Conservation (phyloP, 306 rosid species). For the Cyclanthera cordifolia region DNA sequence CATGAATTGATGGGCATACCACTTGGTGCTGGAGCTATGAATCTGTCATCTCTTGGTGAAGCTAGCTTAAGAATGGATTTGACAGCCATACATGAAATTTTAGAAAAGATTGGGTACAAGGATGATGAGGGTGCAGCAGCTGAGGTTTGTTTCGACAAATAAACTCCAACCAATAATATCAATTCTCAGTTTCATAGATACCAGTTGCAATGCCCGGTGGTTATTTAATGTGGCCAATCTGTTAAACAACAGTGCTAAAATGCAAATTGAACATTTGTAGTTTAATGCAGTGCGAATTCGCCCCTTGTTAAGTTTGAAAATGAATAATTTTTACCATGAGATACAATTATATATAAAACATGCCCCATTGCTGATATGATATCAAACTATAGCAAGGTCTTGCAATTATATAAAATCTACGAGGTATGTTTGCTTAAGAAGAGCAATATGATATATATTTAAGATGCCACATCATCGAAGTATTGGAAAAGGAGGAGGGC, state of each 20-base stretch:
- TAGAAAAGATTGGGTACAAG: conserved; percentile 79
- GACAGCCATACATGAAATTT: conserved; percentile 73
- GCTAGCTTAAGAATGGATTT: conserved; percentile 76
- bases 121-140: conserved; percentile 90
- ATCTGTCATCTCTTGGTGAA: conserved; percentile 73
- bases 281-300: background rate
- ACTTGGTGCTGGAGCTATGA: conserved; percentile 40
- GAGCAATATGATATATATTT: background rate
- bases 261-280: background rate
- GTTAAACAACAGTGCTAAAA: background rate
- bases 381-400: no score
- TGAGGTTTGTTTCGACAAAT: conserved; percentile 52
- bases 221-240: background rate
- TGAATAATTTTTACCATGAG: background rate
- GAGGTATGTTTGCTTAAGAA: no score
- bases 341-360: background rate
- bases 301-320: background rate
- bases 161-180: background rate
- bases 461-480: background rate
- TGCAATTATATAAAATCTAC: no score
- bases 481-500: no score
- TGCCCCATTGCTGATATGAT: background rate
- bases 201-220: conserved; percentile 17
- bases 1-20: conserved; percentile 78
- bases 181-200: conserved; percentile 9